Conservation (phyloP, 768 basidiomycete species). For the Boletus tylopilopsis region DNA sequence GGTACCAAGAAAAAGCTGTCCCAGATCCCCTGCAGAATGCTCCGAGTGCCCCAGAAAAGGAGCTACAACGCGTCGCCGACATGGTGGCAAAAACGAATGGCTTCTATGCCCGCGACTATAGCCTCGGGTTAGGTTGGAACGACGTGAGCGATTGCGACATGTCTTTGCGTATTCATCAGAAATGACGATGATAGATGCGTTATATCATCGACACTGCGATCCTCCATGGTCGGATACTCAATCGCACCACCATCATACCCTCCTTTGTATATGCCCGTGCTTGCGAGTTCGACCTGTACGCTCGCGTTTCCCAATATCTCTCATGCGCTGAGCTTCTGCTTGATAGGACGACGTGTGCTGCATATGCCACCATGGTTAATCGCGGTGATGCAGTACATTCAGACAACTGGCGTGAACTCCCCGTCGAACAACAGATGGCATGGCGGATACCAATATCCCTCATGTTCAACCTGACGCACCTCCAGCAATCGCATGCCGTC, state of each 20-base stretch:
- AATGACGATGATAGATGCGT: slow-evolving; percentile 34
- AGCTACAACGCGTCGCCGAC: slow-evolving; percentile 28
- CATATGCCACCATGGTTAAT: slow-evolving; percentile 44
- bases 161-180: not conserved
- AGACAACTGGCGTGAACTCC: slow-evolving; percentile 39
- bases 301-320: not conserved
- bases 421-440: slow-evolving; percentile 35
- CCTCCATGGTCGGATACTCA: slow-evolving; percentile 40
- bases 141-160: slow-evolving; percentile 32
- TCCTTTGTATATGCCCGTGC: slow-evolving; percentile 46
- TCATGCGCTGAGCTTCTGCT: not conserved
- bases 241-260: slow-evolving; percentile 42
- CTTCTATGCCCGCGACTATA: slow-evolving; percentile 44
- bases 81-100: slow-evolving; percentile 40
- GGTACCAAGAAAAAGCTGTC: too few relatives aligned
- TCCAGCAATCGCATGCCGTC: slow-evolving; percentile 35
- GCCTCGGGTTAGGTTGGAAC: slow-evolving; percentile 48
- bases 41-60: slow-evolving; percentile 10
- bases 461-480: slow-evolving; percentile 43
- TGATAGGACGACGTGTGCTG: slow-evolving; percentile 35
- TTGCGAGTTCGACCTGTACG: slow-evolving; percentile 38
- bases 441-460: slow-evolving; percentile 33
- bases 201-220: slow-evolving; percentile 47
- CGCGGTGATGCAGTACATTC: slow-evolving; percentile 38
- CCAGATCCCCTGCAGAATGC: not conserved